A percentile compares a stretch with the other conserved stretches of the same genome.
These are phyloP conservation scores for Vigna hirtella DNA, from an alignment of 306 rosid species.

Conservation along the genomic window DNA sequence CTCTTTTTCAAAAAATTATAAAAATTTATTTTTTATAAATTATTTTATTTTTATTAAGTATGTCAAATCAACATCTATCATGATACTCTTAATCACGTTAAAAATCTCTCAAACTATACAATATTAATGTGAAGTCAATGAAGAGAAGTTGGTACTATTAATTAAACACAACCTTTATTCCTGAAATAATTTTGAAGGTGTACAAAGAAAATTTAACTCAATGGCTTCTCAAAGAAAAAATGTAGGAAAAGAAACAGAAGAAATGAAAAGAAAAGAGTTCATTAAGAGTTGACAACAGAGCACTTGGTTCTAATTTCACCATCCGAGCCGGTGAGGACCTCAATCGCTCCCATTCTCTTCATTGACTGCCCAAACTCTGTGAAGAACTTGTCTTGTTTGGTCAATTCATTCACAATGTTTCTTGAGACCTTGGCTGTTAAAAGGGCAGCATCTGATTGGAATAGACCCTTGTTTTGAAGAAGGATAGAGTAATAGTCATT, in stretches of 20 bases:
- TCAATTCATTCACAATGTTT: conserved; percentile 32
- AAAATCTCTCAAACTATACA: too few relatives aligned
- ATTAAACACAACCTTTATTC: neutral
- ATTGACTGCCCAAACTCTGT: conserved; percentile 53
- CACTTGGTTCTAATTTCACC: conserved; percentile 84
- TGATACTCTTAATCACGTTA: too few relatives aligned
- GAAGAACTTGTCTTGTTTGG: conserved; percentile 46
- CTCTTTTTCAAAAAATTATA: too few relatives aligned
- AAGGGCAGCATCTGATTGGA: conserved; percentile 69
- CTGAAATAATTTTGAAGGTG: neutral
- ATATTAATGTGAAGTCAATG: too few relatives aligned
- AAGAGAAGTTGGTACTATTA: too few relatives aligned
- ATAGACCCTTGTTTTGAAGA: conserved; percentile 50
- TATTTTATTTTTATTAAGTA: too few relatives aligned
- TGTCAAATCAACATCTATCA: too few relatives aligned
- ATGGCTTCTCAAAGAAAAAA: neutral
- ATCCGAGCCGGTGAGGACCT: conserved; percentile 44
- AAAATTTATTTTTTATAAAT: too few relatives aligned
- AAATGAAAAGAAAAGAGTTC: neutral
- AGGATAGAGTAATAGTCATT: conserved; percentile 51
- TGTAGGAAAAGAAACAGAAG: neutral
- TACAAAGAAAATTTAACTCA: neutral
- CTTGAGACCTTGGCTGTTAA: conserved; percentile 44
- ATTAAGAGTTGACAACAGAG: conserved; percentile 55
- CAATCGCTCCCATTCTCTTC: conserved; percentile 65